Percentiles rank a stretch among this genome's conserved stretches.
phyloP scores from a whole-genome alignment of 2,329 filamentous ascomycete genomes.

The Exophiala spinifera region DNA sequence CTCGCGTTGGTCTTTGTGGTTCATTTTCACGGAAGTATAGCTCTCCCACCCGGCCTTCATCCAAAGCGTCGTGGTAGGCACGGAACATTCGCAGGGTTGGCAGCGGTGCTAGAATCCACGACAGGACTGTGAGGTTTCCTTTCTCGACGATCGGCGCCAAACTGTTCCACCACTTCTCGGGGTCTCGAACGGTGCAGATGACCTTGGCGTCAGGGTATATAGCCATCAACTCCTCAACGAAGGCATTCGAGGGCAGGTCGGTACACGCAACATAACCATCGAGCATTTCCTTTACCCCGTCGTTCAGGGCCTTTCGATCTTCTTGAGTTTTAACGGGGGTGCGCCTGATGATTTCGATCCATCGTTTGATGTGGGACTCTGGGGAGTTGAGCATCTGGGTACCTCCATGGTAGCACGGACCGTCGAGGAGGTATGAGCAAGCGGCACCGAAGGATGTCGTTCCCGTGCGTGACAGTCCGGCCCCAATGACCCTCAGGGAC shows the following conservation, averaged over 20 bases:
- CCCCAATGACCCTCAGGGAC: conserved; percentile 26
- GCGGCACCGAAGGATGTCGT: conserved; percentile 51
- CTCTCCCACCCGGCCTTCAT: conserved; percentile 26
- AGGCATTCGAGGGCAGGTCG: conserved; percentile 43
- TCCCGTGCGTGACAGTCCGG: conserved; percentile 43
- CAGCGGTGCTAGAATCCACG: conserved; percentile 26
- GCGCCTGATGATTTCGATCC: conserved; percentile 30
- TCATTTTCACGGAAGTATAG: conserved; percentile 26
- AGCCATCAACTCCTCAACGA: conserved; percentile 47
- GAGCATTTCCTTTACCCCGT: conserved; percentile 36
- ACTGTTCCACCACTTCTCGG: conserved; percentile 42
- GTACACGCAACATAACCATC: conserved; percentile 49
- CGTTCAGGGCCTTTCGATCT: conserved; percentile 32
- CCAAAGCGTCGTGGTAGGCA: conserved; percentile 27
- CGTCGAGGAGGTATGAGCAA: conserved; percentile 47
- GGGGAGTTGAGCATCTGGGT: conserved; percentile 36
- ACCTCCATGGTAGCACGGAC: conserved; percentile 51
- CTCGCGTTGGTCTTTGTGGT: conserved; percentile 24
- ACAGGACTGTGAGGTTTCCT: conserved; percentile 26
- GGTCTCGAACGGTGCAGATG: conserved; percentile 43
- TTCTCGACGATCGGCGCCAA: conserved; percentile 28
- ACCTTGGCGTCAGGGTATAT: conserved; percentile 51
- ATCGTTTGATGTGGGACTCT: conserved; percentile 29
- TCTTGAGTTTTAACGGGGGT: conserved; percentile 25
- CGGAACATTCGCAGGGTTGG: conserved; percentile 27